Percentiles rank a stretch among this genome's conserved stretches.
Conservation (phyloP, 768 basidiomycete genomes). For the Infundibulicybe gibba region DNA sequence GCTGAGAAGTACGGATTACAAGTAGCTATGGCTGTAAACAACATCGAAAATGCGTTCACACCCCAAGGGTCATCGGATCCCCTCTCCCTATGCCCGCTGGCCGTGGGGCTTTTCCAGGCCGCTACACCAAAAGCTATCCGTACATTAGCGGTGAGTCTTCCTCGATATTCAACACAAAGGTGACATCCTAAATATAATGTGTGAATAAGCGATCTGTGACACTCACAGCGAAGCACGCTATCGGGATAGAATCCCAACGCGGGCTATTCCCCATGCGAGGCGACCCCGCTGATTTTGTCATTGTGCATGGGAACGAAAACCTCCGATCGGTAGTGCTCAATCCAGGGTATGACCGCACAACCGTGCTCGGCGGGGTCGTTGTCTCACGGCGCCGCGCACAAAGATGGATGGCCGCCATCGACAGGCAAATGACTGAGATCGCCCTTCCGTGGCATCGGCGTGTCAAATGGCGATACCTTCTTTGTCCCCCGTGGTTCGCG, state of each 20-base stretch:
- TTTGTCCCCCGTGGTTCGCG: too few species aligned
- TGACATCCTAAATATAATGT: neutral
- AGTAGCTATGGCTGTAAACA: constrained; percentile 59
- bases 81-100: constrained; percentile 54
- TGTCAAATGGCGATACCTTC: too few species aligned
- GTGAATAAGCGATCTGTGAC: constrained; percentile 44
- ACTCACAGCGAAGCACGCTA: constrained; percentile 46
- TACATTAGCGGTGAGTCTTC: constrained; percentile 37
- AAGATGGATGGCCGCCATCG: constrained; percentile 25
- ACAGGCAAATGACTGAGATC: neutral
- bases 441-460: too few species aligned
- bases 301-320: constrained; percentile 45
- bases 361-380: constrained; percentile 41
- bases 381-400: constrained; percentile 34
- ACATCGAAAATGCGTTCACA: constrained; percentile 65
- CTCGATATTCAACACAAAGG: neutral
- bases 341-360: constrained; percentile 47
- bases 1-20: constrained; percentile 39
- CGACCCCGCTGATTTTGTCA: constrained; percentile 53
- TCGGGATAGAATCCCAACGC: constrained; percentile 28
- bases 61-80: constrained; percentile 67
- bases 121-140: constrained; percentile 43
- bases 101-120: constrained; percentile 56
- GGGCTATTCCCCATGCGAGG: constrained; percentile 34
- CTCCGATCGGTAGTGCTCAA: constrained; percentile 46